phyloP scores from a whole-genome alignment of 2,329 filamentous ascomycete species.

The Aspergillus uvarum region DNA sequence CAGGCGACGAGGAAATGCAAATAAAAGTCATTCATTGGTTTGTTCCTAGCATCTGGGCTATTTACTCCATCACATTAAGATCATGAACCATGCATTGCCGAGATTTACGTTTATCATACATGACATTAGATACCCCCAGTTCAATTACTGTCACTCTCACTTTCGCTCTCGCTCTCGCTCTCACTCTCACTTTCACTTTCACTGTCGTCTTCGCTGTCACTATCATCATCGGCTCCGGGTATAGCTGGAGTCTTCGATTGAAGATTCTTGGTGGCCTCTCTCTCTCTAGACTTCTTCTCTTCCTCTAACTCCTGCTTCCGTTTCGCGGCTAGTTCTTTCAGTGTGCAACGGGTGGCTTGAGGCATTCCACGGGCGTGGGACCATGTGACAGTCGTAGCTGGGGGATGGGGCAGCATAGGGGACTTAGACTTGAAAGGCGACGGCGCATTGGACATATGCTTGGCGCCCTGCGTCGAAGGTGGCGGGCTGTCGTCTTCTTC shows the following conservation, averaged over 20 bases:
- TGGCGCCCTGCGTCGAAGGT: background rate
- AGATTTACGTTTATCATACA: background rate
- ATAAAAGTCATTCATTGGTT: background rate
- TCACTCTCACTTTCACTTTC: constrained; percentile 15
- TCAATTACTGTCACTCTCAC: background rate
- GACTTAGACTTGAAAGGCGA: background rate
- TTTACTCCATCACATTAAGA: background rate
- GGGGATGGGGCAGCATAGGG: background rate
- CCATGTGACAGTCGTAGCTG: constrained; percentile 3
- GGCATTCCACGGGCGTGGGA: background rate
- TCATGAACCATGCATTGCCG: background rate
- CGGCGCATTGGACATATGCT: background rate
- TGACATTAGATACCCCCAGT: background rate
- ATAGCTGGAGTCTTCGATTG: background rate
- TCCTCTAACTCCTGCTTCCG: constrained; percentile 13
- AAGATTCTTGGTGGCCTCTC: background rate
- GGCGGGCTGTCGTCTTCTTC: constrained; percentile 6
- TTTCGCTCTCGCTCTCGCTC: constrained; percentile 14
- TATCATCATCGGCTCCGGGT: constrained; percentile 15
- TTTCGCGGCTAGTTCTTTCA: constrained; percentile 7
- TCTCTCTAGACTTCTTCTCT: constrained; percentile 2
- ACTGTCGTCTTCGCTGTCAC: constrained; percentile 14
- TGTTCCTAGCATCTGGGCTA: background rate
- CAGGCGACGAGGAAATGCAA: constrained; percentile 1
- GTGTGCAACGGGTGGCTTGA: background rate